Base-by-base conservation (phyloP, 2,329 filamentous ascomycete species). In the Penicillium sp. region DNA sequence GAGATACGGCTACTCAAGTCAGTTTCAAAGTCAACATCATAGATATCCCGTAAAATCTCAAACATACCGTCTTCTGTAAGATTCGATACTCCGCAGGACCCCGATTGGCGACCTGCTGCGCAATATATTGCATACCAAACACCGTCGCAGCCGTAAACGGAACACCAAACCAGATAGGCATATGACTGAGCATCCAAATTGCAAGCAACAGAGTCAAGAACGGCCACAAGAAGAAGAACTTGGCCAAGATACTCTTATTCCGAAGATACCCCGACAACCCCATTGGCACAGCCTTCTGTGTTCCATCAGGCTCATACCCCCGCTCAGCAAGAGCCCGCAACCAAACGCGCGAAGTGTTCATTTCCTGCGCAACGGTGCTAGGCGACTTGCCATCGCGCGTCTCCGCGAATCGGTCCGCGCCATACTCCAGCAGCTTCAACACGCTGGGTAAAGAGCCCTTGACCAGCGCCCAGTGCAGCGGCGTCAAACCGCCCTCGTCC, bases 391-490 rank as follows among this genome's bases (percentile, higher is more conserved):
- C 94, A 51, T 92, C 91, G 57, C 87, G 85, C 30, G 93, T 97
- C 79, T 93, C 90, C 40, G 91, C 92, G 73, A 96, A 98, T 49
- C 95, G 87, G 78, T 99, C 95, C 28, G 93, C 89, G 51, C 95
- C 96, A 75, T 97, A 97, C 80, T 99, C 95, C 68, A 99, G 85
- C 48, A 99, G 83, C 78, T 97, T 98, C 74, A 96, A 88, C 65
- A 99, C 90, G 75, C 93, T 97, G 11, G 88, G 88, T 62, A 91
- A 86, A 52, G 90, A 95, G 13, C 96, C 95, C 78, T 96, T 97
- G 38, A 99, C 95, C 51, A 99, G 81, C 0, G 93, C 93, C 95
- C 95, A 99, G 74, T 99, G 95, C 67, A 99, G 81, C 4, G 95
- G 93, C 0, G 94, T 97, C 75, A 98, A 95, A 30, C 94, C 94